Conservation (phyloP, 2,329 filamentous ascomycete species). For the Sodiomyces alkalinus region DNA sequence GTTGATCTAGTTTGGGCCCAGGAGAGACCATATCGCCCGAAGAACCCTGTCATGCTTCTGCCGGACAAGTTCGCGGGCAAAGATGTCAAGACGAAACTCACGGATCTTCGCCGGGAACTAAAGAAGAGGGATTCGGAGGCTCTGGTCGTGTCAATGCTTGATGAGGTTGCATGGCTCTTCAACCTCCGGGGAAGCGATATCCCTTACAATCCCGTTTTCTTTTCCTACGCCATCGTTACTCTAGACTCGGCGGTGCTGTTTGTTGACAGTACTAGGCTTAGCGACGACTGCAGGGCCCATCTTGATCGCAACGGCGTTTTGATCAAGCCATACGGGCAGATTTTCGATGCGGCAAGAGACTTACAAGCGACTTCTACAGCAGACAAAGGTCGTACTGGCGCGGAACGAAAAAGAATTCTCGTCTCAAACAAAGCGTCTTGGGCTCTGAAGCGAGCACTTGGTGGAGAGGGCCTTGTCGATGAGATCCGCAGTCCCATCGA, state of each 20-base stretch:
- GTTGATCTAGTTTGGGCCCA: slow-evolving; percentile 82
- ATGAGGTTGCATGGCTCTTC: slow-evolving; percentile 97
- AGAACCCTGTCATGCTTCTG: slow-evolving; percentile 60
- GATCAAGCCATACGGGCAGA: slow-evolving; percentile 66
- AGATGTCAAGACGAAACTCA: slow-evolving; percentile 65
- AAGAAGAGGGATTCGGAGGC: slow-evolving; percentile 78
- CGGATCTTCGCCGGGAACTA: slow-evolving; percentile 77
- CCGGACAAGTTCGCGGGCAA: slow-evolving; percentile 66
- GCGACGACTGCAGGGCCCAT: slow-evolving; percentile 50
- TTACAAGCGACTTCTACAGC: slow-evolving; percentile 21
- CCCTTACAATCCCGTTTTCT: slow-evolving; percentile 96
- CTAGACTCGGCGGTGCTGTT: slow-evolving; percentile 65
- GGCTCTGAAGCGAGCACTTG: slow-evolving; percentile 76
- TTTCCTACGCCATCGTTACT: slow-evolving; percentile 86
- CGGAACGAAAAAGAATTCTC: slow-evolving; percentile 49
- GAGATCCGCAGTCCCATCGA: slow-evolving; percentile 76
- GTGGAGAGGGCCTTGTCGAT: slow-evolving; percentile 73
- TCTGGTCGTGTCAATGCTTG: slow-evolving; percentile 85
- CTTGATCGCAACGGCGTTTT: slow-evolving; percentile 54
- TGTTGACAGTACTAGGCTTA: slow-evolving; percentile 66
- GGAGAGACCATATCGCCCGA: slow-evolving; percentile 58
- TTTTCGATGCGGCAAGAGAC: slow-evolving; percentile 63
- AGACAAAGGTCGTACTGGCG: background rate
- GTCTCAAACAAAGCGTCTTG: slow-evolving; percentile 85
- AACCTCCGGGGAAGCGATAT: slow-evolving; percentile 92